Percentiles rank a stretch among this genome's conserved stretches.
Evolutionary conservation across 495 filamentous ascomycete genomes (phyloP).

Genomic region (Parathielavia appendiculata): DNA sequence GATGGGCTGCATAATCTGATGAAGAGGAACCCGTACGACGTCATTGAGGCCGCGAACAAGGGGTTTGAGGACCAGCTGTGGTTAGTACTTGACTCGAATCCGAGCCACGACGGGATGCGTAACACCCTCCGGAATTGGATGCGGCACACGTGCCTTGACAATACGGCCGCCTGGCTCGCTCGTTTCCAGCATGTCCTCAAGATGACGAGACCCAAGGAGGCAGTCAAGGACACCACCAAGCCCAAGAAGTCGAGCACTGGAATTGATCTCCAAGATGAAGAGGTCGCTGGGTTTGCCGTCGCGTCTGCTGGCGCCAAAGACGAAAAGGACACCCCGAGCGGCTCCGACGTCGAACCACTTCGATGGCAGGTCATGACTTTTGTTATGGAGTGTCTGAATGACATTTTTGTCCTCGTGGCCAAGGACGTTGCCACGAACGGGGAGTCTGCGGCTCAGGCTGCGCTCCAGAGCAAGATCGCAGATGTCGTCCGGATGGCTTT

Average conservation of each 20-base stretch:
- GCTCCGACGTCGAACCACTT: slow-evolving; percentile 75
- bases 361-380: slow-evolving; percentile 96
- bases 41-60: slow-evolving; percentile 64
- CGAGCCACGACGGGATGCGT: slow-evolving; percentile 67
- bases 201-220: slow-evolving; percentile 64
- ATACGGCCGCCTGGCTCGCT: slow-evolving; percentile 77
- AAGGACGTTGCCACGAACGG: slow-evolving; percentile 68
- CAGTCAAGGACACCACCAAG: slow-evolving; percentile 45
- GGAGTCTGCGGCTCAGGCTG: slow-evolving; percentile 63
- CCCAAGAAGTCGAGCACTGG: slow-evolving; percentile 47
- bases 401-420: slow-evolving; percentile 67
- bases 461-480: slow-evolving; percentile 76
- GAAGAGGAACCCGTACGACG: slow-evolving; percentile 79
- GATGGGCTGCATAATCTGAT: slow-evolving; percentile 91
- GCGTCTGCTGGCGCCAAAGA: slow-evolving; percentile 59
- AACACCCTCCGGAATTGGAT: slow-evolving; percentile 89
- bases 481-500: slow-evolving; percentile 98
- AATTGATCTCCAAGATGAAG: slow-evolving; percentile 86
- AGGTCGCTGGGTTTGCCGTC: slow-evolving; percentile 88
- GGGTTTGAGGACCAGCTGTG: slow-evolving; percentile 88
- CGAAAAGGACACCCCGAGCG: slow-evolving; percentile 54
- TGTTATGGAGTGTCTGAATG: slow-evolving; percentile 84
- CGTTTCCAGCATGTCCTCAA: slow-evolving; percentile 85
- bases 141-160: slow-evolving; percentile 71
- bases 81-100: slow-evolving; percentile 73